Percentiles rank a stretch among this genome's conserved stretches.
Evolutionary conservation across 164 flowering plant species (phyloP).

Genomic region (Vitis amurensis): DNA sequence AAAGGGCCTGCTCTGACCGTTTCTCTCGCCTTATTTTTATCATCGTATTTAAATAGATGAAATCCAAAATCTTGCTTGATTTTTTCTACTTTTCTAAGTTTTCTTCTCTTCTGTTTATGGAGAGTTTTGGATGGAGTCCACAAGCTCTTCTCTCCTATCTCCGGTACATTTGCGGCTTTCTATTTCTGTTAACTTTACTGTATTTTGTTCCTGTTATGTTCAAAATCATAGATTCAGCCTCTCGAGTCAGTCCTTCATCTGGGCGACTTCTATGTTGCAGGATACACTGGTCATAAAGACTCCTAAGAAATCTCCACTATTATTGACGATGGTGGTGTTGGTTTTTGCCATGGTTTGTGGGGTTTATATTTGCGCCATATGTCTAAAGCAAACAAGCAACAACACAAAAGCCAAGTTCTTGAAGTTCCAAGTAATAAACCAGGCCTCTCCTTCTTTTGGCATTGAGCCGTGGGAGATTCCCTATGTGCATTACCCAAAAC

Average conservation of each 20-base stretch:
- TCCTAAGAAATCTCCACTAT: conserved; percentile 50
- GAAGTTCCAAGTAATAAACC: conserved; percentile 19
- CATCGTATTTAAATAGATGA: not conserved
- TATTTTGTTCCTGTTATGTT: no score
- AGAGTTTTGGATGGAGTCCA: conserved; percentile 16
- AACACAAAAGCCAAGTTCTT: conserved; percentile 17
- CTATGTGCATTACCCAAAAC: conserved; percentile 62
- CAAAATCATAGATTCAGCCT: not conserved
- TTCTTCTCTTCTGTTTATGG: conserved; percentile 14
- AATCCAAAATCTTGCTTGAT: not conserved
- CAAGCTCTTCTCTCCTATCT: not conserved
- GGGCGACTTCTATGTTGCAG: conserved; percentile 30
- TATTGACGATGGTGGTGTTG: conserved; percentile 46
- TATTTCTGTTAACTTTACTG: not conserved
- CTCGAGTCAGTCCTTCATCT: not conserved
- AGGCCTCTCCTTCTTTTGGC: conserved; percentile 26
- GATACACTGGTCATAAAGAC: conserved; percentile 39
- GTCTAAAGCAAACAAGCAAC: conserved; percentile 41
- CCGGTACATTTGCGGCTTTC: not conserved
- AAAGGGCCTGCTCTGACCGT: conserved; percentile 14
- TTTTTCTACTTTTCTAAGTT: not conserved
- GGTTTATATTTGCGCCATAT: conserved; percentile 52
- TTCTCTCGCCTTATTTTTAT: conserved; percentile 19
- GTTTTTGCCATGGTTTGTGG: conserved; percentile 51
- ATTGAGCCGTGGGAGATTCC: conserved; percentile 35